These are phyloP conservation scores for Ophiostoma ulmi DNA, from an alignment of 2,329 filamentous ascomycete species.

Conservation along the genomic window DNA sequence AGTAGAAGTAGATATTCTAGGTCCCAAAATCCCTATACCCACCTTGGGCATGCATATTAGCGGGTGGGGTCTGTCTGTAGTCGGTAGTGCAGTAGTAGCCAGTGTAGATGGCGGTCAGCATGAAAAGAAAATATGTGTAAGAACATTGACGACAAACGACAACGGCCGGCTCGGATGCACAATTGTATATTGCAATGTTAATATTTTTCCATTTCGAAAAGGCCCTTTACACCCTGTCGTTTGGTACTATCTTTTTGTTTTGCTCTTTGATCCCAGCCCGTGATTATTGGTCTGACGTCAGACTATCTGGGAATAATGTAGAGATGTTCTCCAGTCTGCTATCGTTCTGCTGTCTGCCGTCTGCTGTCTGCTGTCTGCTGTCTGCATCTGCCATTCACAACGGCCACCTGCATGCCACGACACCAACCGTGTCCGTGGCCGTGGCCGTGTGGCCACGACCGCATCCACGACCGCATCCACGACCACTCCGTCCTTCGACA, in stretches of 20 bases:
- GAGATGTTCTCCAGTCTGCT: too few relatives aligned
- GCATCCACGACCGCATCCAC: background rate
- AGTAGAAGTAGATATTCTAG: background rate
- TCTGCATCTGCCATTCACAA: too few relatives aligned
- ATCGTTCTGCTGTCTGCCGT: too few relatives aligned
- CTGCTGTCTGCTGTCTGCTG: background rate
- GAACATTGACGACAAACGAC: background rate
- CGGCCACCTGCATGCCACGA: background rate
- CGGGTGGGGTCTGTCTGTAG: background rate
- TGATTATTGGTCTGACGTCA: too few relatives aligned
- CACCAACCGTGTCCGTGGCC: background rate
- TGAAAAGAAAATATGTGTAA: background rate
- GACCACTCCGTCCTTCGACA: background rate
- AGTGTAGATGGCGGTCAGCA: conserved; percentile 11
- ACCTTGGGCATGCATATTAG: conserved; percentile 14
- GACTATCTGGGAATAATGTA: too few relatives aligned
- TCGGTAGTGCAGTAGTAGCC: background rate
- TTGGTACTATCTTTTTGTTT: too few relatives aligned
- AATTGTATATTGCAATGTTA: too few relatives aligned
- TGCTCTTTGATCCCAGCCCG: too few relatives aligned
- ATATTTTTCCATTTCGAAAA: too few relatives aligned
- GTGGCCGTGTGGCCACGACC: background rate
- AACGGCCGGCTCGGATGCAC: background rate
- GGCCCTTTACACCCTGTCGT: too few relatives aligned
- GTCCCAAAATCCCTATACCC: background rate